Base-by-base conservation (phyloP, 2,329 filamentous ascomycete genomes). In the Alternaria arbusti region DNA sequence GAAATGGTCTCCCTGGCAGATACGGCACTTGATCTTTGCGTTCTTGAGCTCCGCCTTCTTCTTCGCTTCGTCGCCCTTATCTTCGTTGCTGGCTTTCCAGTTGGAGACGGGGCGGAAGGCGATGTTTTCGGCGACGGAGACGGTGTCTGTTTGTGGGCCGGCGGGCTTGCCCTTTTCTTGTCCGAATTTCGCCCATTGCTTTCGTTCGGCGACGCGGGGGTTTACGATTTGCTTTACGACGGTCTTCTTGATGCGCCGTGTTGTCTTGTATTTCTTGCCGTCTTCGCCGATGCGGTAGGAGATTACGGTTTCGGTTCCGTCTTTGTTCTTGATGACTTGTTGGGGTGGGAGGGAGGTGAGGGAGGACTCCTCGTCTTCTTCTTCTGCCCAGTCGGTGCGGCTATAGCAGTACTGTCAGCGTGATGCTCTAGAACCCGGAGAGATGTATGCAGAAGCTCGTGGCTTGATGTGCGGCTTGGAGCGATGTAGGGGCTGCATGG, bases 11-110 rank as follows among this genome's bases (percentile, higher is more conserved):
- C 95, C 96, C 80, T 90, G 92, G 86, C 96, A 99, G 81, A 99
- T 98, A 87, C 96, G 92, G 84, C 96, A 99, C 88, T 98, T 98
- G 87, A 99, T 96, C 86, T 97, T 96, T 89, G 97, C 97, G 86
- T 97, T 94, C 89, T 96, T 97, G 78, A 98, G 87, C 76, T 87
- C 84, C 67, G 87, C 85, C 80, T 88, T 87, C 82, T 89, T 86
- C 78, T 85, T 83, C 85, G 92, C 91, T 79, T 90, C 88, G 84
- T 92, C 92, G 75, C 86, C 86, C 83, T 91, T 89, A 75, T 91
- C 89, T 82, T 92, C 91, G 75, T 90, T 90, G 71, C 92, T 92
- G 78, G 92, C 90, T 86, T 94, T 95, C 94, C 94, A 99, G 87
- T 96, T 97, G 74, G 92, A 88, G 80, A 89, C 91, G 43, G 95